These are phyloP conservation scores for Cardiosporidium cionae DNA, from an alignment of 169 alveolate genomes.

Conservation along the genomic window DNA sequence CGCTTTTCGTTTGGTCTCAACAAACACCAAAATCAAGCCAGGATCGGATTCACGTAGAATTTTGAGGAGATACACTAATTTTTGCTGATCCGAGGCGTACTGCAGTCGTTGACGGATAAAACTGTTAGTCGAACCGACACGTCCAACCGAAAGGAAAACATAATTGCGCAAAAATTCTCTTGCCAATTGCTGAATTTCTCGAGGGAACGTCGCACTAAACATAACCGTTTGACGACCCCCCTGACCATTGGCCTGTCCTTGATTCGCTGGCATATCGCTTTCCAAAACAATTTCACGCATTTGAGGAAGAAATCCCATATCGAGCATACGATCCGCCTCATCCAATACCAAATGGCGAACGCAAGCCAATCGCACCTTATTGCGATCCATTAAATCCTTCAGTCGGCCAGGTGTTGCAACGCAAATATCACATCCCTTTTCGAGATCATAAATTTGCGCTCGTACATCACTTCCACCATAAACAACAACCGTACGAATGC, in stretches of 20 bases:
- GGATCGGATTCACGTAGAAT: constrained; percentile 57
- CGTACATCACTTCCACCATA: constrained; percentile 85
- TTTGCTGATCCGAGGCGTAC: constrained; percentile 78
- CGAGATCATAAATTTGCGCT: constrained; percentile 76
- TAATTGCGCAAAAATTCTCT: constrained; percentile 72
- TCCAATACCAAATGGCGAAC: constrained; percentile 80
- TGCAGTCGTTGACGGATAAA: constrained; percentile 75
- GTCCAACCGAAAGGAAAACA: constrained; percentile 78
- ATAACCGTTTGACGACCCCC: constrained; percentile 78
- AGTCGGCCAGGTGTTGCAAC: constrained; percentile 95
- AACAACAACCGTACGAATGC: constrained; percentile 77
- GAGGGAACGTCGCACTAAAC: constrained; percentile 88
- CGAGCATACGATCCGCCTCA: constrained; percentile 97
- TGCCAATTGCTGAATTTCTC: constrained; percentile 82
- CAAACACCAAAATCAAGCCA: constrained; percentile 64
- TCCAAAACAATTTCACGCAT: constrained; percentile 19
- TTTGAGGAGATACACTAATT: constrained; percentile 59
- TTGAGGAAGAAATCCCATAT: constrained; percentile 86
- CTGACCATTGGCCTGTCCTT: neutral
- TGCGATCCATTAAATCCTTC: constrained; percentile 63
- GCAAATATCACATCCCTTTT: constrained; percentile 87
- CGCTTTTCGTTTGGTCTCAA: constrained; percentile 75
- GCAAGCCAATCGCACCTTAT: constrained; percentile 14
- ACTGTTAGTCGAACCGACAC: constrained; percentile 87
- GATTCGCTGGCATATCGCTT: constrained; percentile 21